Evolutionary conservation across 306 rosid species (phyloP).

Genomic region (Rosa multiflora): DNA sequence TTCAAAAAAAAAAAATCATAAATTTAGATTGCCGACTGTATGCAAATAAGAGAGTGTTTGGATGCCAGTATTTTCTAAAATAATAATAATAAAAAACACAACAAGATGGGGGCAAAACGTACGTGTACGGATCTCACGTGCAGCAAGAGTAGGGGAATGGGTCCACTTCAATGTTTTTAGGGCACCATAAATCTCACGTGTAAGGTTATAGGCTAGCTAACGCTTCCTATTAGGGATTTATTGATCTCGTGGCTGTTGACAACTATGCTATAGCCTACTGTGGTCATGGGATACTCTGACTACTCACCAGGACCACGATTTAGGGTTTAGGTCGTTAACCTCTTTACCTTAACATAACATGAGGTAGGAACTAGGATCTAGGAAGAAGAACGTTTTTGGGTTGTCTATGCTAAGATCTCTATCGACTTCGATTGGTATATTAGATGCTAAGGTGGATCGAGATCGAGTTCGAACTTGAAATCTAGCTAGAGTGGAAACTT

Average conservation of each 20-base stretch:
- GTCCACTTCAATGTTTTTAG: not conserved
- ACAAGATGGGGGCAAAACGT: not conserved
- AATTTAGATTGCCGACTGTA: too few species aligned
- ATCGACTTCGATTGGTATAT: not conserved
- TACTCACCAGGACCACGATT: not conserved
- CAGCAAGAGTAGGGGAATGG: not conserved
- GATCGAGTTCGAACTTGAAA: too few species aligned
- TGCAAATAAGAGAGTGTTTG: too few species aligned
- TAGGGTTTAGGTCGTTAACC: not conserved
- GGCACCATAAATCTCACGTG: not conserved
- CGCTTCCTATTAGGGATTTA: not conserved
- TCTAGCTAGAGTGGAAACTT: not conserved
- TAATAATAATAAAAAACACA: too few species aligned
- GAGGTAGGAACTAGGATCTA: not conserved
- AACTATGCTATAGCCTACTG: not conserved
- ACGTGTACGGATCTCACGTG: conserved; percentile 8
- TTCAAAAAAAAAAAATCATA: too few species aligned
- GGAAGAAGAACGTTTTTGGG: not conserved
- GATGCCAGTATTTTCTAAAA: too few species aligned
- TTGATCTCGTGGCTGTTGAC: not conserved
- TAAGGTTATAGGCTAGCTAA: not conserved
- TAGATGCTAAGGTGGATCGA: not conserved
- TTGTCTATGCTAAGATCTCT: not conserved
- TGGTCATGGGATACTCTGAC: not conserved
- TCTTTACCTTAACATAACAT: not conserved